Evolutionary conservation across 2,329 filamentous ascomycete species (phyloP), one percentile per base, ranked within the genome.

Genomic region (Alternaria hordeiaustralica): DNA sequence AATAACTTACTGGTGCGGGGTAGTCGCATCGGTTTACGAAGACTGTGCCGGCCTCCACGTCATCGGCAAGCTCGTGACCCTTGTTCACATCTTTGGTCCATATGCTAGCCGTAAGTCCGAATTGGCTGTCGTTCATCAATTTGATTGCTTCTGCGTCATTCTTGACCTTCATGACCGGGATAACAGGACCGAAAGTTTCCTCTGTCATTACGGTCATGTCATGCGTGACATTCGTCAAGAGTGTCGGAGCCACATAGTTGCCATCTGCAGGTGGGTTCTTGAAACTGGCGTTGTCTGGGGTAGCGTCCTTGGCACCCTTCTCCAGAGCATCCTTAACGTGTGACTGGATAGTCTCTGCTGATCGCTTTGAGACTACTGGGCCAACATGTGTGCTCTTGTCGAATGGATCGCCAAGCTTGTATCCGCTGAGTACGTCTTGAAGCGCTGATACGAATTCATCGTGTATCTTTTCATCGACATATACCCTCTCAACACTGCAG

Each of bases 11-110:
- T 66, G 95, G 93, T 78, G 91, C 93, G 51, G 95, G 95, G 80
- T 89, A 98, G 80, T 98, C 95, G 76, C 92, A 94, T 73, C 95
- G 88, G 80, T 98, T 98, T 74, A 98, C 92, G 82, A 97, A 98
- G 53, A 97, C 94, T 2, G 95, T 98, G 45, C 95, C 95, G 49
- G 95, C 94, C 78, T 97, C 94, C 51, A 98, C 89, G 55, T 90
- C 85, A 59, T 96, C 90, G 43, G 91, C 88, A 56, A 98, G 85
- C 77, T 92, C 87, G 71, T 94, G 89, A 15, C 91, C 95, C 76
- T 86, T 90, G 49, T 84, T 85, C 3, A 89, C 88, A 76, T 98
- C 93, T 80, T 96, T 96, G 61, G 94, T 97, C 95, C 95, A 98
- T 74, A 98, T 94, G 75, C 93, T 97, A n/a, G 94, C 95, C 4